Percentiles rank a stretch among this genome's conserved stretches.
Evolutionary conservation across 768 basidiomycete genomes (phyloP).

Genomic region (Crepidotus variabilis): DNA sequence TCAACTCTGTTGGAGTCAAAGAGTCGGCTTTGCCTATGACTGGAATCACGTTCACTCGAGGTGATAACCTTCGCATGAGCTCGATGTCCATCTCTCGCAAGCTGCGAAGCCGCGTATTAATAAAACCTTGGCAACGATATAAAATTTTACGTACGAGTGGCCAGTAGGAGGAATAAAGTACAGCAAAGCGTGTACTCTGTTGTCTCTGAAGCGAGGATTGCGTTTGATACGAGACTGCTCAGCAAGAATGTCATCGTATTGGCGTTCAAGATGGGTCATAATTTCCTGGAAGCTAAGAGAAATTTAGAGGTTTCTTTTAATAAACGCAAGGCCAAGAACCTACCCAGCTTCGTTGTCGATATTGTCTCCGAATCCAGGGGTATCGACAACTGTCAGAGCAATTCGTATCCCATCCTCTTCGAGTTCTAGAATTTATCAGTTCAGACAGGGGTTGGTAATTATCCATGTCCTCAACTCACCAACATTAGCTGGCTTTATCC

Average conservation of each 20-base stretch:
- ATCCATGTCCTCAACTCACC: constrained; percentile 40
- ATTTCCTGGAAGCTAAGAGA: constrained; percentile 79
- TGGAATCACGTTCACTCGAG: constrained; percentile 91
- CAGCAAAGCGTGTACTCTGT: constrained; percentile 80
- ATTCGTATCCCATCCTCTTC: constrained; percentile 92
- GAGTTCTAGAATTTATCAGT: constrained; percentile 48
- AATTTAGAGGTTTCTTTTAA: constrained; percentile 3
- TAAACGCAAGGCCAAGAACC: constrained; percentile 21
- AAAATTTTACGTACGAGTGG: constrained; percentile 56
- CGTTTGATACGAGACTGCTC: constrained; percentile 89
- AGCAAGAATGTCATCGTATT: constrained; percentile 90
- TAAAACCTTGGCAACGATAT: background rate
- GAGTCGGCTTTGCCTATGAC: constrained; percentile 87
- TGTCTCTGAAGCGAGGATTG: constrained; percentile 89
- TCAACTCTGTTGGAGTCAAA: constrained; percentile 76
- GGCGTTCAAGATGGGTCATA: constrained; percentile 80
- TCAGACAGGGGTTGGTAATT: background rate
- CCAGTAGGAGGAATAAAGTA: constrained; percentile 92
- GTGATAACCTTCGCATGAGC: constrained; percentile 85
- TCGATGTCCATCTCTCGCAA: constrained; percentile 92
- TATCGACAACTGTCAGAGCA: constrained; percentile 87
- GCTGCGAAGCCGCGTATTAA: constrained; percentile 26
- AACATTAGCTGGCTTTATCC: constrained; percentile 79
- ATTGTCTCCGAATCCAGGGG: constrained; percentile 88
- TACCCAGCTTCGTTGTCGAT: constrained; percentile 88